phyloP scores from a whole-genome alignment of 768 basidiomycete species.

The Lentinula guzmanii region DNA sequence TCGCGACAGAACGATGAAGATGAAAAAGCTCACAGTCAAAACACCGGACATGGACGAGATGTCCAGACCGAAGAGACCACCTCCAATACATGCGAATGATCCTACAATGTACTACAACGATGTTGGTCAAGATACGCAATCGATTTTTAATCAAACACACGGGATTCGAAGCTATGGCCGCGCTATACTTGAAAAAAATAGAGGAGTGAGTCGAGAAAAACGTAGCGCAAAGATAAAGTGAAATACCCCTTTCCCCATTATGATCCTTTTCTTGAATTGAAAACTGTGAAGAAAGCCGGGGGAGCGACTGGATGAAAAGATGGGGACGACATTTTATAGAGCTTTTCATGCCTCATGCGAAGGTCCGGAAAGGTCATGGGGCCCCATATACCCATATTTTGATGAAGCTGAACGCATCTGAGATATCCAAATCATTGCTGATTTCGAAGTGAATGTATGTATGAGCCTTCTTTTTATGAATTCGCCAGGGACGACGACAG shows the following conservation, averaged over 20 bases:
- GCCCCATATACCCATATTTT: background rate
- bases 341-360: background rate
- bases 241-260: slow-evolving; percentile 2
- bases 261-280: background rate
- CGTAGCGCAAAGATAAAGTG: background rate
- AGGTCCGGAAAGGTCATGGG: slow-evolving; percentile 6
- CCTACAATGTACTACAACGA: slow-evolving; percentile 61
- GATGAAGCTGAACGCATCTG: background rate
- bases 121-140: background rate
- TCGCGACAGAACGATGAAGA: background rate
- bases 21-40: slow-evolving; percentile 35
- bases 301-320: background rate
- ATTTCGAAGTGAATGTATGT: background rate
- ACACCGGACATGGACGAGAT: slow-evolving; percentile 82
- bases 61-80: slow-evolving; percentile 75
- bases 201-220: background rate
- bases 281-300: background rate
- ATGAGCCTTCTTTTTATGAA: background rate
- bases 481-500: background rate
- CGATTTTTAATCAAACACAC: slow-evolving; percentile 21
- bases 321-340: background rate
- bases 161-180: slow-evolving; percentile 54
- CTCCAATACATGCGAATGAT: slow-evolving; percentile 77
- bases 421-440: background rate
- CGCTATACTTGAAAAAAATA: slow-evolving; percentile 35